Evolutionary conservation across 441 rosid genomes (phyloP), one percentile per base, ranked within the genome.

Genomic region (Arabidopsis hybrid): DNA sequence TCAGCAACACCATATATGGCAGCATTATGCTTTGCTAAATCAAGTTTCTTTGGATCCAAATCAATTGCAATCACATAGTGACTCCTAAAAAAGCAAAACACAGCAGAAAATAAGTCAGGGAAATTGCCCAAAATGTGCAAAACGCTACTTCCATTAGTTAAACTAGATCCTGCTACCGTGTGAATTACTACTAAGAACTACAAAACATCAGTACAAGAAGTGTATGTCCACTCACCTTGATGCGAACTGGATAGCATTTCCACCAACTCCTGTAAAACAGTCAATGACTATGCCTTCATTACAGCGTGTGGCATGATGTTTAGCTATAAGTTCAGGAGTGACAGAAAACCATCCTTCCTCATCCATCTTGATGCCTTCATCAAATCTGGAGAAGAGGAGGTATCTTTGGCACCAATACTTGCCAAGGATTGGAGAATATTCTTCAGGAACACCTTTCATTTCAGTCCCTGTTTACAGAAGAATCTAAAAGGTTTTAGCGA

Each of bases 311-410:
- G 99, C 95, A 43, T 92, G 99, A 78, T 92, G 96, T 84, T 82
- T 79, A 36, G 99, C 97, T 72, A 95, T 86, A 73, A 74, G 67
- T 80, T 95, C 98, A 39, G 99, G 96, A 42, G 97, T 95, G 70
- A 92, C 99, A 79, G 98, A 95, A 85, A 91, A 95, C 99, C 99
- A 95, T 60, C 98, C 98, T 84, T 95, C 99, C 81, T 89, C 92
- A 6, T 95, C 96, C 99, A 95, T 91, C 85, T 76, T 81, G 69
- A 92, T 82, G 70, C 98, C 99, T 56, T 84, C 83, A 50, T 92
- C 95, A 77, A 86, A 92, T 84, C 83, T 84, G 59, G 98, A 91
- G 85, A 95, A 95, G 55, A 89, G 78, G 38, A 73, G 51, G 80
- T 95, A 89, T 67, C 99, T 81, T 71, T 95, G 99, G 76, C 80